Percentiles rank a stretch among this genome's conserved stretches.
Conservation (phyloP, 805 yeast species). For the Yarrowia bubula region DNA sequence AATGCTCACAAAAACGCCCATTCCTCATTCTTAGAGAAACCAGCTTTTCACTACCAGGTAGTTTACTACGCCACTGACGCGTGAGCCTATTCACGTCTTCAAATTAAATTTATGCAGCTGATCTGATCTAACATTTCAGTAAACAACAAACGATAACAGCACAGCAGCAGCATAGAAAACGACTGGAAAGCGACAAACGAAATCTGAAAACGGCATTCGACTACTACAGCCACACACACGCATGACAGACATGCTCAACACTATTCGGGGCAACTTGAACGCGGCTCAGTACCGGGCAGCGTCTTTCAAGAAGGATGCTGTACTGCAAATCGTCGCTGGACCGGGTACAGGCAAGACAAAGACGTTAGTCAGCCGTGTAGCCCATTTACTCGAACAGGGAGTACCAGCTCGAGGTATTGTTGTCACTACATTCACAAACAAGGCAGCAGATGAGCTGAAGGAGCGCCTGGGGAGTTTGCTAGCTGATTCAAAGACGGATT, state of each 20-base stretch:
- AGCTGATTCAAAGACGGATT: constrained; percentile 38
- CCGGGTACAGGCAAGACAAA: constrained; percentile 80
- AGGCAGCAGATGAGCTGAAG: constrained; percentile 84
- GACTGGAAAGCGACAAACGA: background rate
- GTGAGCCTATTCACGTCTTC: too few relatives aligned
- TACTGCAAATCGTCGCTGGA: constrained; percentile 58
- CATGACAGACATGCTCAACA: background rate
- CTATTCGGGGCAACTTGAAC: constrained; percentile 37
- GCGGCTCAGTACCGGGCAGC: constrained; percentile 49
- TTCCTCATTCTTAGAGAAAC: too few relatives aligned
- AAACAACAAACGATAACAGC: too few relatives aligned
- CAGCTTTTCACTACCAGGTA: too few relatives aligned
- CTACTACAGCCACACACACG: background rate
- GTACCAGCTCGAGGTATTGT: constrained; percentile 63
- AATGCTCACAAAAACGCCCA: too few relatives aligned
- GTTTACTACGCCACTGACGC: too few relatives aligned
- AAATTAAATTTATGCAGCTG: background rate
- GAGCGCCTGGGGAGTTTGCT: constrained; percentile 51
- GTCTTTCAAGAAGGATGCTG: constrained; percentile 42
- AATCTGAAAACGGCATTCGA: background rate
- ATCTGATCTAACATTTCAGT: background rate
- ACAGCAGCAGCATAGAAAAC: background rate
- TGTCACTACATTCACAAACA: constrained; percentile 90
- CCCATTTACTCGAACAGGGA: constrained; percentile 53
- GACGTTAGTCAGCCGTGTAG: constrained; percentile 76